Evolutionary conservation across 129 eudicot genomes (phyloP), one percentile per base, ranked within the genome.

Genomic region (Lactuca sativa): DNA sequence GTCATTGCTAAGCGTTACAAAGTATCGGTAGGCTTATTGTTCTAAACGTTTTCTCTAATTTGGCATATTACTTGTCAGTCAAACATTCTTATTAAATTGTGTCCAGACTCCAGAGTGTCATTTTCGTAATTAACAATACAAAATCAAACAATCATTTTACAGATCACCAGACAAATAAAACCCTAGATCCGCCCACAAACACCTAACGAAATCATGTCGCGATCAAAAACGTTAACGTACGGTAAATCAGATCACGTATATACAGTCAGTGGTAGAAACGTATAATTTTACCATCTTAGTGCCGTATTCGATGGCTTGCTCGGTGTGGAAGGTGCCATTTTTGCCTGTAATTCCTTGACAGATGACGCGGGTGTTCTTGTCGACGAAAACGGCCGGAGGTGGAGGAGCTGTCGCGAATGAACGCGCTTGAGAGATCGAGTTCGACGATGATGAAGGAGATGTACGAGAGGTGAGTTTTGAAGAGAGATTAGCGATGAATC

Each of bases 311-410:
- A 95, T 90, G 80, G 97, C 99, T 81, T 90, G 97, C 53, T 90
- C 99, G 64, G 99, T 90, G 79, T 90, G 97, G 40, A 95, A 95
- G 64, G 99, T 90, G 60, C 99, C 99, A 68, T 83, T 95, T 73
- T 90, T 90, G 1, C 99, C 99, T 4, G 99, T 95, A 44, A 90
- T 90, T 8, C 99, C 99, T 54, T 95, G 99, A 73, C 99, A 90
- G 37, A 95, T 90, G 82, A 95, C 87, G 37, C 99, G 95, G 0
- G 99, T 95, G 84, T 95, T 90, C 72, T 95, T 90, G 71, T 95
- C 99, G 62, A 90, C 90, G 79, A 95, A 95, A 6, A 95, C 99
- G 0, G 97, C 89, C 55, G 99, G 95, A 0, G 93, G 87, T 9
- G 97, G 93, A 40, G 98, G 89, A 15, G 99, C 83, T 13, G 97